phyloP scores from a whole-genome alignment of 2,329 filamentous ascomycete genomes.

The Gremmenia infestans region DNA sequence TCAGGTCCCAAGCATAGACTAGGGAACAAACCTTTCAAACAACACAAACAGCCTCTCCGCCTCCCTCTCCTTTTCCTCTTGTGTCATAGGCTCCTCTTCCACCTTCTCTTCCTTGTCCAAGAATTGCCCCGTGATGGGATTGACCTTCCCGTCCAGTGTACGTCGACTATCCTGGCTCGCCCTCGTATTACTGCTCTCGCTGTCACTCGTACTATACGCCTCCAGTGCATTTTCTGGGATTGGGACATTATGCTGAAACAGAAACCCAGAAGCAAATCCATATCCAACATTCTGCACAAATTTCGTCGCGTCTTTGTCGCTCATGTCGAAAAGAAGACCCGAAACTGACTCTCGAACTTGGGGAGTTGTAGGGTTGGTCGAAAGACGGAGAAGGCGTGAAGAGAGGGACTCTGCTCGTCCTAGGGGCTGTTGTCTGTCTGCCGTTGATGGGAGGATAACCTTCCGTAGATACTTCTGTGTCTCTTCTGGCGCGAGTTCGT shows the following conservation, averaged over 20 bases:
- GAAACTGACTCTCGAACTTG: constrained; percentile 71
- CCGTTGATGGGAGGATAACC: constrained; percentile 68
- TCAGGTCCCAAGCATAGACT: background rate
- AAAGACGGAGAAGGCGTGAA: constrained; percentile 71
- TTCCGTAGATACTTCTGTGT: constrained; percentile 59
- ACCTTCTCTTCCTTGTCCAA: constrained; percentile 31
- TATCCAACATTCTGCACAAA: constrained; percentile 94
- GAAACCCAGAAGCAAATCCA: constrained; percentile 85
- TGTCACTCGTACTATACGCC: constrained; percentile 37
- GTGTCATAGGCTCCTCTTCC: constrained; percentile 69
- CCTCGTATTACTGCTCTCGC: constrained; percentile 21
- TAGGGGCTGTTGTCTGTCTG: constrained; percentile 71
- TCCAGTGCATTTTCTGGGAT: constrained; percentile 64
- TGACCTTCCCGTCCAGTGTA: constrained; percentile 23
- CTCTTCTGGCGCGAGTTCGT: constrained; percentile 60
- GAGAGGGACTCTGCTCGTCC: constrained; percentile 71
- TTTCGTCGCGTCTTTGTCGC: constrained; percentile 68
- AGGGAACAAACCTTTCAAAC: constrained; percentile 27
- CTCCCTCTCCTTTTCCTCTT: constrained; percentile 87
- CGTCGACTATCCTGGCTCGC: constrained; percentile 19
- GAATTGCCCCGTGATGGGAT: constrained; percentile 30
- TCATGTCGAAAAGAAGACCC: constrained; percentile 80
- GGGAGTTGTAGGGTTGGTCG: constrained; percentile 66
- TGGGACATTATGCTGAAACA: constrained; percentile 78
- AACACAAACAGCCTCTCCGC: constrained; percentile 31